Percentiles rank a stretch among this genome's conserved stretches.
These are phyloP conservation scores for Taiwanofungus camphoratus DNA, from an alignment of 1,284 basidiomycete genomes.

Conservation along the genomic window DNA sequence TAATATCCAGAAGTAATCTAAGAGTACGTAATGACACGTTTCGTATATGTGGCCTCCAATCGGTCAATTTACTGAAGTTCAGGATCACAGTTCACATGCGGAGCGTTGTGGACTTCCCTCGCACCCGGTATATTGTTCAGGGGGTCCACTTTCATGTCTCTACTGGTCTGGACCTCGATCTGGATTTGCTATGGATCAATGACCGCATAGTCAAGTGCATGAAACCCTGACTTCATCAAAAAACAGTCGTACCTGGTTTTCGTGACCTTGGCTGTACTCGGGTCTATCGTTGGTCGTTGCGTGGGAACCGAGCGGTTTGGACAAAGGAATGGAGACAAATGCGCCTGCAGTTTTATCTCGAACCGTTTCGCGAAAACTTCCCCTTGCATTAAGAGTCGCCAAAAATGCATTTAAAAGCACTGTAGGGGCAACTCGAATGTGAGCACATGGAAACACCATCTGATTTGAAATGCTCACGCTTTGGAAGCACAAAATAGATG, in stretches of 20 bases:
- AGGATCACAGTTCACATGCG: no score
- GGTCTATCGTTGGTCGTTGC: neutral
- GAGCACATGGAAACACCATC: neutral
- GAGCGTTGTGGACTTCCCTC: no score
- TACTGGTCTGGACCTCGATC: slow-evolving; percentile 1
- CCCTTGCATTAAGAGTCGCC: slow-evolving; percentile 3
- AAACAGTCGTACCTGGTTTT: neutral
- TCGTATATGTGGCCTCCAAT: no score
- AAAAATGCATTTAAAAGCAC: slow-evolving; percentile 3
- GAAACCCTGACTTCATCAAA: neutral
- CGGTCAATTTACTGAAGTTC: no score
- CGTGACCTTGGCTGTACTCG: neutral
- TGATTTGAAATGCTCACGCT: neutral
- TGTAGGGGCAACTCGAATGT: neutral
- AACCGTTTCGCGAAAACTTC: slow-evolving; percentile 1
- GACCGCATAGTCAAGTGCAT: neutral
- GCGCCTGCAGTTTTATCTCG: neutral
- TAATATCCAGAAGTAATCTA: no score
- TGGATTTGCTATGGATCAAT: neutral
- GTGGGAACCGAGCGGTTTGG: neutral
- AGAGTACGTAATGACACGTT: no score
- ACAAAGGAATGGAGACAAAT: slow-evolving; percentile 1
- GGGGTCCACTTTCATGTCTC: neutral
- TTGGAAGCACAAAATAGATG: slow-evolving; percentile 6
- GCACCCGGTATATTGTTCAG: no score